phyloP scores from a whole-genome alignment of 148 eudicot species.

The Cornus kousa region DNA sequence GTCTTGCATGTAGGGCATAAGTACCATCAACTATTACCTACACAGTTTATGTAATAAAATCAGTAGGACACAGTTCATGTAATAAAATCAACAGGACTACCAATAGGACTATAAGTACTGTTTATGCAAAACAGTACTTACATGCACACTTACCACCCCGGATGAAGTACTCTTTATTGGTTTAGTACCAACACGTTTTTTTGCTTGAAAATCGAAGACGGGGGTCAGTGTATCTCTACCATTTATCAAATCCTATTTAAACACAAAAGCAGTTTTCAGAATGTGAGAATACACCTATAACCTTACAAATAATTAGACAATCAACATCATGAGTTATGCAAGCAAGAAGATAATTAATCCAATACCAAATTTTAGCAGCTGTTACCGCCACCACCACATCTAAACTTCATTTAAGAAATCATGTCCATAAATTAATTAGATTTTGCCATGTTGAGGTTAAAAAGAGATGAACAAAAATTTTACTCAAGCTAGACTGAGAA shows the following conservation, averaged over 20 bases:
- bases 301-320: neutral
- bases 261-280: conserved; percentile 17
- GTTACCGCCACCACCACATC: neutral
- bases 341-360: neutral
- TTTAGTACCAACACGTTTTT: conserved; percentile 63
- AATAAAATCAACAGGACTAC: neutral
- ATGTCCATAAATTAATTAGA: neutral
- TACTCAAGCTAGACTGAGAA: neutral
- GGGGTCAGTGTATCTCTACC: conserved; percentile 79
- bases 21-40: conserved; percentile 99
- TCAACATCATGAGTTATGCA: neutral
- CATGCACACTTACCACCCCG: conserved; percentile 71
- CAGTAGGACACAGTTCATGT: conserved; percentile 8
- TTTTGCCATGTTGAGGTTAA: neutral
- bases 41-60: conserved; percentile 13
- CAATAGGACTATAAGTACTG: too few relatives aligned
- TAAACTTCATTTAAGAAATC: neutral
- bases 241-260: conserved; percentile 74
- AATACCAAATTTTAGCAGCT: neutral
- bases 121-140: neutral
- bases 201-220: conserved; percentile 85
- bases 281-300: neutral
- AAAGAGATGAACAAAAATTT: too few relatives aligned
- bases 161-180: conserved; percentile 63
- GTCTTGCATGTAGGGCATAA: conserved; percentile 90